phyloP scores from a whole-genome alignment of 75 land plant species.

The Chamaecyparis obtusa region DNA sequence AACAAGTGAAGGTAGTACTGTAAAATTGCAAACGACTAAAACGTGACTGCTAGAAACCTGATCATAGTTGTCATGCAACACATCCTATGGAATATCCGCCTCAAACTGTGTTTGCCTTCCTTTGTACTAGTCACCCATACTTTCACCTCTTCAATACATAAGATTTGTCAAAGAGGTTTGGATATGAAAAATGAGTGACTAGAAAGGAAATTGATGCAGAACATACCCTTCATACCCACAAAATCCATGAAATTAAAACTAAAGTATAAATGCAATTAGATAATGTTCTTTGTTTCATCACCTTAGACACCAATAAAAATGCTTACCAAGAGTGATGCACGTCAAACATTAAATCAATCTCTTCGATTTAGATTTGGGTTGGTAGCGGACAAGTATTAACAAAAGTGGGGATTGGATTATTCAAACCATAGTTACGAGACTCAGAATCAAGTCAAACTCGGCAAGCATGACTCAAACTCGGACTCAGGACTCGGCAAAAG shows the following conservation, averaged over 20 bases:
- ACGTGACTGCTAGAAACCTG: neutral
- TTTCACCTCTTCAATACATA: neutral
- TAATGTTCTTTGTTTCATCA: neutral
- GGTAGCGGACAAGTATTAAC: neutral
- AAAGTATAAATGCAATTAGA: neutral
- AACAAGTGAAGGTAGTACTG: neutral
- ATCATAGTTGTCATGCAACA: neutral
- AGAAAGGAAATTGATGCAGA: neutral
- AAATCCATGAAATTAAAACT: neutral
- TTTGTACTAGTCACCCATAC: neutral
- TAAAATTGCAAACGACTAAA: neutral
- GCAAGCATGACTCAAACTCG: no score
- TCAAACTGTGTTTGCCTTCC: neutral
- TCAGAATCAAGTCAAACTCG: no score
- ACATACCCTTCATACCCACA: neutral
- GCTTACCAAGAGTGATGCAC: neutral
- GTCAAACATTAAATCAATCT: neutral
- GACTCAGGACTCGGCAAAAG: no score
- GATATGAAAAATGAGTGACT: neutral
- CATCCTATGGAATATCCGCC: neutral
- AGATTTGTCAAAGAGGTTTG: neutral
- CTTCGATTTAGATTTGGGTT: neutral
- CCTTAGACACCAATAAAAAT: neutral
- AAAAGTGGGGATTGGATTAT: neutral
- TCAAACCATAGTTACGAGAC: no score